These are phyloP conservation scores for Hypoxylon fuscum DNA, from an alignment of 495 filamentous ascomycete species.

Conservation along the genomic window DNA sequence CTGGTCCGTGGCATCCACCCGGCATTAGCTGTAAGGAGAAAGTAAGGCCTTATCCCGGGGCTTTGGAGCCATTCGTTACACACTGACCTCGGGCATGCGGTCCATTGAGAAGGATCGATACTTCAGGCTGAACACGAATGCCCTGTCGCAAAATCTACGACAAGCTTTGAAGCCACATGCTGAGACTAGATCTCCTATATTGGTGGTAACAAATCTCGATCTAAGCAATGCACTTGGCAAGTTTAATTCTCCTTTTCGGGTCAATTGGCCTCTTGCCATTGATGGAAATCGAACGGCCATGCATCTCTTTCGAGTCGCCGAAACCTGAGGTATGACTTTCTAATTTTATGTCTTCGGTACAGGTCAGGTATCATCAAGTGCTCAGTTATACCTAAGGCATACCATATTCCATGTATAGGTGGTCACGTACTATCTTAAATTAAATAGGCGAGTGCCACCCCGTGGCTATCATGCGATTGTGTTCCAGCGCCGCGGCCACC, in stretches of 20 bases:
- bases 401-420: background rate
- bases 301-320: background rate
- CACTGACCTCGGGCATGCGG: constrained; percentile 5
- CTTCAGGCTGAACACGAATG: constrained; percentile 27
- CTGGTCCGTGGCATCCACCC: constrained; percentile 18
- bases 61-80: background rate
- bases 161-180: constrained; percentile 14
- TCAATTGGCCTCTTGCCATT: background rate
- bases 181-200: constrained; percentile 14
- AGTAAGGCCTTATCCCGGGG: constrained; percentile 2
- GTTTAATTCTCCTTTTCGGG: background rate
- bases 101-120: constrained; percentile 7
- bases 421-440: background rate
- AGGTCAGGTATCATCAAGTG: background rate
- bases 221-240: constrained; percentile 19
- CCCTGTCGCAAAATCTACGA: too few relatives aligned
- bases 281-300: background rate
- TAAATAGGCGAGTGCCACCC: constrained; percentile 1
- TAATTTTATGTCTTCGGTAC: background rate
- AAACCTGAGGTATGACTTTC: too few relatives aligned
- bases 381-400: background rate
- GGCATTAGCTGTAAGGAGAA: background rate
- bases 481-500: background rate
- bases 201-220: background rate
- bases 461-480: constrained; percentile 9